Conservation (phyloP, 176 grass and related monocot genomes). For the Raddia guianensis region DNA sequence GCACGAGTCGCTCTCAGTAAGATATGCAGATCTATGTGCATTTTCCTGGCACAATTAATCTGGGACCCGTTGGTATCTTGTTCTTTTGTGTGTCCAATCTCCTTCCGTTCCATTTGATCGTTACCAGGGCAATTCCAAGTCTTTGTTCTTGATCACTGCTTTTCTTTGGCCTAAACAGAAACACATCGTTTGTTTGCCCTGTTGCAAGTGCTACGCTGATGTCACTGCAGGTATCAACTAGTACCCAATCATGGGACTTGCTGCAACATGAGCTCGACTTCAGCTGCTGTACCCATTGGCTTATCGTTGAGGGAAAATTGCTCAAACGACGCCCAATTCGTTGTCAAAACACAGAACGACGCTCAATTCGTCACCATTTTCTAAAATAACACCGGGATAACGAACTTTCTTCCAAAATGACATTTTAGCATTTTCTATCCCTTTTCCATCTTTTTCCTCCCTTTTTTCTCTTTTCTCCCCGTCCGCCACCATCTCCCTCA, state of each 20-base stretch:
- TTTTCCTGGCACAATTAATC: slow-evolving; percentile 44
- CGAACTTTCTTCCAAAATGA: no score
- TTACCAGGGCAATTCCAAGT: slow-evolving; percentile 25
- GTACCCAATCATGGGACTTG: slow-evolving; percentile 27
- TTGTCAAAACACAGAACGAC: no score
- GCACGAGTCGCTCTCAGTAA: slow-evolving; percentile 37
- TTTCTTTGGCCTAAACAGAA: slow-evolving; percentile 49
- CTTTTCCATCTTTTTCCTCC: no score
- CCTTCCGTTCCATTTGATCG: slow-evolving; percentile 42
- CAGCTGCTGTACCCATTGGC: slow-evolving; percentile 8
- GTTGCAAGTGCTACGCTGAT: slow-evolving; percentile 40
- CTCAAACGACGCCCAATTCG: no score
- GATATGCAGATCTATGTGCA: slow-evolving; percentile 60
- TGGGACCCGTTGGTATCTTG: slow-evolving; percentile 55
- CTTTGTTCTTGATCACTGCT: slow-evolving; percentile 41
- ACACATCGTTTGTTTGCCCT: slow-evolving; percentile 43
- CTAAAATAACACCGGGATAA: no score
- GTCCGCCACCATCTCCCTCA: no score
- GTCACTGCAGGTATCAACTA: slow-evolving; percentile 34
- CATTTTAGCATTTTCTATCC: no score
- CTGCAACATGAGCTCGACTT: slow-evolving; percentile 10
- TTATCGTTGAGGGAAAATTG: no score
- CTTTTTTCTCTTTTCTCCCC: no score
- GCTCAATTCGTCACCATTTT: no score
- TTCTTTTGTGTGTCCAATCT: slow-evolving; percentile 51